phyloP scores from a whole-genome alignment of 495 filamentous ascomycete genomes.

The Daldinia childiae region DNA sequence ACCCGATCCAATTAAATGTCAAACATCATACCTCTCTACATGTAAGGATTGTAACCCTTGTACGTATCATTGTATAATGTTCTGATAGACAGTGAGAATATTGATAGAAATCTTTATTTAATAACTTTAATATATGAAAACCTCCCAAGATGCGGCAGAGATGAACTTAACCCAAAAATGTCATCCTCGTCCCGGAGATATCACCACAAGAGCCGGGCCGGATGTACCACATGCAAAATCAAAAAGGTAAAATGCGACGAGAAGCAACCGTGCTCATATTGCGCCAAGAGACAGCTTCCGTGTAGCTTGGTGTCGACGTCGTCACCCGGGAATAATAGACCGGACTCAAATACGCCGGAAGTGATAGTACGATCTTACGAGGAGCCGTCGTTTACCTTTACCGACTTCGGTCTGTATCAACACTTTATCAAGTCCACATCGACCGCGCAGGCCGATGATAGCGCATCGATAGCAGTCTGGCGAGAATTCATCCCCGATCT shows the following conservation, averaged over 20 bases:
- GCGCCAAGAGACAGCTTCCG: slow-evolving; percentile 35
- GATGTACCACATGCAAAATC: slow-evolving; percentile 53
- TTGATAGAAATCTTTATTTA: not conserved
- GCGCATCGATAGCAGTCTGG: slow-evolving; percentile 24
- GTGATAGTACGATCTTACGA: not conserved
- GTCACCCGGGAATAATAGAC: not conserved
- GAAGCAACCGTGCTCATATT: slow-evolving; percentile 49
- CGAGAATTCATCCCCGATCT: slow-evolving; percentile 27
- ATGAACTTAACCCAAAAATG: slow-evolving; percentile 5
- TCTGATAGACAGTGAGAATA: not conserved
- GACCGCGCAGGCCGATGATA: slow-evolving; percentile 32
- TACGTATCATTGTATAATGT: not conserved
- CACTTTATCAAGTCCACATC: slow-evolving; percentile 28
- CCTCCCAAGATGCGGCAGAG: not conserved
- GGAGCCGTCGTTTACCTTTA: slow-evolving; percentile 19
- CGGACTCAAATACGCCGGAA: slow-evolving; percentile 15
- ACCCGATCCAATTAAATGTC: too few relatives aligned
- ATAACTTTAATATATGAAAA: not conserved
- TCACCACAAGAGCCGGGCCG: slow-evolving; percentile 31
- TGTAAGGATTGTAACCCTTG: too few relatives aligned
- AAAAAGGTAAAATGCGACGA: slow-evolving; percentile 57
- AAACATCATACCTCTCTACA: too few relatives aligned
- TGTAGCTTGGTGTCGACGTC: slow-evolving; percentile 25
- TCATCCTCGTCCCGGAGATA: slow-evolving; percentile 18
- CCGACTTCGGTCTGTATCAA: slow-evolving; percentile 29